These are phyloP conservation scores for Schwanniomyces etchellsii DNA, from an alignment of 1,139 yeast genomes.

Conservation along the genomic window DNA sequence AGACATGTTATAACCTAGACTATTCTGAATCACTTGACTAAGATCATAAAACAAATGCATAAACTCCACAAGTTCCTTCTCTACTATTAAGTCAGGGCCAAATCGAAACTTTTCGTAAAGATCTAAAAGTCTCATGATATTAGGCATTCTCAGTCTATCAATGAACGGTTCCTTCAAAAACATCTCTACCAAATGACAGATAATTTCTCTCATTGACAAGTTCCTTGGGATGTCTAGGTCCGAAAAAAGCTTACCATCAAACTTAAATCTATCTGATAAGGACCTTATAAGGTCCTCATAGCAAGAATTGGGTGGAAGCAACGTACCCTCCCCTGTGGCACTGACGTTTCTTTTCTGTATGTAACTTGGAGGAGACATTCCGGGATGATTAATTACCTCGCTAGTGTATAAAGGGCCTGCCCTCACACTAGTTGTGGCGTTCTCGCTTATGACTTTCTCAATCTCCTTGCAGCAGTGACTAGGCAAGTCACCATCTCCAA, in stretches of 20 bases:
- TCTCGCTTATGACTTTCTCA: slow-evolving; percentile 33
- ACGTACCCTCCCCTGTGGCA: slow-evolving; percentile 22
- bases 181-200: slow-evolving; percentile 18
- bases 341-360: slow-evolving; percentile 27
- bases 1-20: neutral
- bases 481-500: slow-evolving; percentile 64
- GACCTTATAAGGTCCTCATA: slow-evolving; percentile 62
- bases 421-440: slow-evolving; percentile 33
- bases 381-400: slow-evolving; percentile 50
- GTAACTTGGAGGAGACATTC: slow-evolving; percentile 46
- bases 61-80: slow-evolving; percentile 56
- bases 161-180: slow-evolving; percentile 8
- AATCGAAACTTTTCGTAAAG: slow-evolving; percentile 70
- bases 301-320: slow-evolving; percentile 51
- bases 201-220: slow-evolving; percentile 44
- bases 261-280: slow-evolving; percentile 47
- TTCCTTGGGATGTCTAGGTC: slow-evolving; percentile 32
- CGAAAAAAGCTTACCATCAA: slow-evolving; percentile 34
- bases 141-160: slow-evolving; percentile 11
- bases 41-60: slow-evolving; percentile 35
- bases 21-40: slow-evolving; percentile 2
- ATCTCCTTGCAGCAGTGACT: slow-evolving; percentile 22
- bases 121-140: slow-evolving; percentile 32
- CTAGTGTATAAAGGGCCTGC: slow-evolving; percentile 46
- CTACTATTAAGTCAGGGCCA: slow-evolving; percentile 56